These are phyloP conservation scores for Mucor racemosus DNA, from an alignment of 371 early-diverging fungal genomes.

Conservation along the genomic window DNA sequence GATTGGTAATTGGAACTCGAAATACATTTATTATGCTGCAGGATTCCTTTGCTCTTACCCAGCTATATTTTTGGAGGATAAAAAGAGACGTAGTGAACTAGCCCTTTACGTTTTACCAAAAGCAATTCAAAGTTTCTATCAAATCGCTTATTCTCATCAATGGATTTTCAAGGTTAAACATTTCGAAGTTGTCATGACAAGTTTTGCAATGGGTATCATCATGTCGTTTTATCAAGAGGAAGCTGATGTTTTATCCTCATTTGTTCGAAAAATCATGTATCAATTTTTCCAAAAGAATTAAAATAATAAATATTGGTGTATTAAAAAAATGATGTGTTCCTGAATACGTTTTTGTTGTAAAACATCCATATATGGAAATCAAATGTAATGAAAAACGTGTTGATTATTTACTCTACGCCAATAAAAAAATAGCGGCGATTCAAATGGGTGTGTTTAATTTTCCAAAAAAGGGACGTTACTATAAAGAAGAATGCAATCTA, in stretches of 20 bases:
- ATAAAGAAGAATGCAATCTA: not conserved
- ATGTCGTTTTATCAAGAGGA: conserved; percentile 72
- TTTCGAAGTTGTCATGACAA: conserved; percentile 60
- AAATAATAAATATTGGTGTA: not conserved
- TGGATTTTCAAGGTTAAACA: conserved; percentile 63
- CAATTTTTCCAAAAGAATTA: conserved; percentile 63
- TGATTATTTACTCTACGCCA: not conserved
- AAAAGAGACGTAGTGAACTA: conserved; percentile 67
- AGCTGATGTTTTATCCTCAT: conserved; percentile 61
- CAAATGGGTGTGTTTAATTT: not conserved
- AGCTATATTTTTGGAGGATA: conserved; percentile 73
- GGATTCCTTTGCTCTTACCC: conserved; percentile 60
- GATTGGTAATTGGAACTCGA: conserved; percentile 47
- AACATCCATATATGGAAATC: not conserved
- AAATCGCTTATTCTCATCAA: conserved; percentile 59
- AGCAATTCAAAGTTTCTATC: conserved; percentile 61
- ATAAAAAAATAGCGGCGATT: not conserved
- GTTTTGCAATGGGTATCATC: conserved; percentile 56
- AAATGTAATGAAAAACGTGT: not conserved
- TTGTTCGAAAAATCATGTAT: conserved; percentile 61
- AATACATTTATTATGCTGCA: conserved; percentile 67
- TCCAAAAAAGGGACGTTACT: not conserved
- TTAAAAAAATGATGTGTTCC: not conserved
- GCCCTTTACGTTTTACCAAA: conserved; percentile 74
- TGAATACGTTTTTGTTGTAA: not conserved